Evolutionary conservation across 805 yeast genomes (phyloP).

Genomic region (Kodamaea neixiangensis): DNA sequence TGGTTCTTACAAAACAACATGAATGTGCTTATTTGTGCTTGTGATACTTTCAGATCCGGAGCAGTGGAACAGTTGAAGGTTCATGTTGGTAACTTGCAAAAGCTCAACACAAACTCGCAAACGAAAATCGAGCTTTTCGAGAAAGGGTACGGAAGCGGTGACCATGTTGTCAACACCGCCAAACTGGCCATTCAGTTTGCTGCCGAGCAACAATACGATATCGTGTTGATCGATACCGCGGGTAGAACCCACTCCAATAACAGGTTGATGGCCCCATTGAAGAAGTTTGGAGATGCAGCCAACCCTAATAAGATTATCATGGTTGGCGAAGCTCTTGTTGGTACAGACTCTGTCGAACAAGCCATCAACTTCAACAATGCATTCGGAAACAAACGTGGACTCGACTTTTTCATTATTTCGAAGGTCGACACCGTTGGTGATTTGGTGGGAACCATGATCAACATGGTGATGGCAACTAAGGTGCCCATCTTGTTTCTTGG

Average conservation of each 20-base stretch:
- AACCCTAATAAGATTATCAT: constrained; percentile 94
- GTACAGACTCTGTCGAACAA: constrained; percentile 95
- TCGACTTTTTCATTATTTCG: constrained; percentile 90
- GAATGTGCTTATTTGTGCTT: constrained; percentile 87
- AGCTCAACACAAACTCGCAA: constrained; percentile 52
- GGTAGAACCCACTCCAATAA: constrained; percentile 97
- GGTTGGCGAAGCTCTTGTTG: constrained; percentile 98
- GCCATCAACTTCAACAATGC: constrained; percentile 92
- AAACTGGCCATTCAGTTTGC: constrained; percentile 87
- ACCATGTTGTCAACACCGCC: constrained; percentile 88
- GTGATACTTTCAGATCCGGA: constrained; percentile 97
- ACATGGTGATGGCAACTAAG: constrained; percentile 94
- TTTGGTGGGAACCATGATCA: constrained; percentile 93
- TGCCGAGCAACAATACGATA: constrained; percentile 66
- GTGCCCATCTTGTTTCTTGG: constrained; percentile 96
- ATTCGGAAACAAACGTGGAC: constrained; percentile 76
- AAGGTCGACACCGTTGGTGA: constrained; percentile 98
- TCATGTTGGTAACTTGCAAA: constrained; percentile 82
- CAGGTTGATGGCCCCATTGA: constrained; percentile 91
- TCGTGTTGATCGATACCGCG: constrained; percentile 93
- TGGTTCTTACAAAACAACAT: constrained; percentile 92
- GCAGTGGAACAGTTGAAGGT: constrained; percentile 97
- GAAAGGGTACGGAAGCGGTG: constrained; percentile 97
- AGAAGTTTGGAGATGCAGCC: constrained; percentile 93
- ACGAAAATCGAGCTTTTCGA: constrained; percentile 75